phyloP scores from a whole-genome alignment of 495 filamentous ascomycete species.

The Darksidea phi region DNA sequence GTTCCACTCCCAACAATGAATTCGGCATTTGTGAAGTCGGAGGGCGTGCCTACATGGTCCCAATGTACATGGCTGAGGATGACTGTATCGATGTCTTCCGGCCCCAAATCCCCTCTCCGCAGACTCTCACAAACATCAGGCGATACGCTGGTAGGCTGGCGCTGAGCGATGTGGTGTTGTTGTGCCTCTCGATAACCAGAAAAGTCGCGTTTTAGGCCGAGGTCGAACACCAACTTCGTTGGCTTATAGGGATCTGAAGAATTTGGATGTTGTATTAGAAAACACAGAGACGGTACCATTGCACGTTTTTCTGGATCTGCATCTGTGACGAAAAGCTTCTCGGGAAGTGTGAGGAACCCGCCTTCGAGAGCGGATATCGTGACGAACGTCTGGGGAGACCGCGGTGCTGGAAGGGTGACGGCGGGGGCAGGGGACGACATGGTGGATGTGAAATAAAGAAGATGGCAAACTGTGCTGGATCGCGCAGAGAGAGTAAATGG shows the following conservation, averaged over 20 bases:
- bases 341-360: constrained; percentile 42
- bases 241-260: constrained; percentile 6
- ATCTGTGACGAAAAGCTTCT: constrained; percentile 41
- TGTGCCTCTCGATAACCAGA: constrained; percentile 44
- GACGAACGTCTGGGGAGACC: constrained; percentile 37
- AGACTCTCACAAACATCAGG: constrained; percentile 47
- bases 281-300: constrained; percentile 42
- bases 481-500: too few species aligned
- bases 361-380: constrained; percentile 41
- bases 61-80: constrained; percentile 55
- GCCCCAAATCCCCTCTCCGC: constrained; percentile 34
- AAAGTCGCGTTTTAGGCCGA: constrained; percentile 49
- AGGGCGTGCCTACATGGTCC: constrained; percentile 53
- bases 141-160: constrained; percentile 42
- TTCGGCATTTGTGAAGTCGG: constrained; percentile 46
- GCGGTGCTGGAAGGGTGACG: constrained; percentile 32
- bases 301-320: constrained; percentile 34
- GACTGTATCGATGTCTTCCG: constrained; percentile 46
- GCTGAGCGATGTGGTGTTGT: constrained; percentile 45
- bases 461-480: not conserved
- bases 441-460: not conserved
- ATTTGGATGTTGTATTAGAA: constrained; percentile 40
- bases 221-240: constrained; percentile 50
- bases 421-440: constrained; percentile 14
- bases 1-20: constrained; percentile 53